A percentile compares a stretch with the other conserved stretches of the same genome.
Conservation (phyloP, 768 basidiomycete genomes). For the Suillus americanus region DNA sequence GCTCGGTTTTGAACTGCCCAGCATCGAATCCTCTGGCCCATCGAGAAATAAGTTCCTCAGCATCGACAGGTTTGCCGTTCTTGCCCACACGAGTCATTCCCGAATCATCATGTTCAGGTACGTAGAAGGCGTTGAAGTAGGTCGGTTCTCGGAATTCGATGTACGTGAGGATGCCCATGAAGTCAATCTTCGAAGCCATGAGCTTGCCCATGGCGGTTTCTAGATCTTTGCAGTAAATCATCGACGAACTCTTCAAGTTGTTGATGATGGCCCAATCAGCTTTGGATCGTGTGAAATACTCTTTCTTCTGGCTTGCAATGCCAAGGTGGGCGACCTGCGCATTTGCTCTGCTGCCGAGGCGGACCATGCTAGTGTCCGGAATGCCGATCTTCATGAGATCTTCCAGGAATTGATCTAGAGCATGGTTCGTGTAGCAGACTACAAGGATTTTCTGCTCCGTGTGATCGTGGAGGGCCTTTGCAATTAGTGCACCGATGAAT, state of each 20-base stretch:
- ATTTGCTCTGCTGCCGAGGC: conserved; percentile 58
- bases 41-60: conserved; percentile 42
- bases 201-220: conserved; percentile 30
- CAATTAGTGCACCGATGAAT: conserved; percentile 67
- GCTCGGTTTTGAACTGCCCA: conserved; percentile 36
- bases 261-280: conserved; percentile 46
- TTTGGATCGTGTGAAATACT: conserved; percentile 21
- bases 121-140: conserved; percentile 45
- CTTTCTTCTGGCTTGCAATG: conserved; percentile 32
- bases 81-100: conserved; percentile 48
- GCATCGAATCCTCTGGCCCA: conserved; percentile 51
- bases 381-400: conserved; percentile 64
- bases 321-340: conserved; percentile 43
- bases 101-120: conserved; percentile 36
- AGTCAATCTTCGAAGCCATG: conserved; percentile 16
- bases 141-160: conserved; percentile 52
- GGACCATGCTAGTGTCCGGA: conserved; percentile 45
- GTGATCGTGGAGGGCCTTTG: conserved; percentile 54
- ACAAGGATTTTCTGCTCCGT: conserved; percentile 56
- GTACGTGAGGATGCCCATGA: conserved; percentile 39
- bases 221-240: conserved; percentile 19
- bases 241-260: conserved; percentile 26
- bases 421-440: conserved; percentile 75
- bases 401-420: conserved; percentile 68
- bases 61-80: conserved; percentile 34